Percentiles rank a stretch among this genome's conserved stretches.
Conservation (phyloP, 768 basidiomycete genomes). For the Suillus spraguei region DNA sequence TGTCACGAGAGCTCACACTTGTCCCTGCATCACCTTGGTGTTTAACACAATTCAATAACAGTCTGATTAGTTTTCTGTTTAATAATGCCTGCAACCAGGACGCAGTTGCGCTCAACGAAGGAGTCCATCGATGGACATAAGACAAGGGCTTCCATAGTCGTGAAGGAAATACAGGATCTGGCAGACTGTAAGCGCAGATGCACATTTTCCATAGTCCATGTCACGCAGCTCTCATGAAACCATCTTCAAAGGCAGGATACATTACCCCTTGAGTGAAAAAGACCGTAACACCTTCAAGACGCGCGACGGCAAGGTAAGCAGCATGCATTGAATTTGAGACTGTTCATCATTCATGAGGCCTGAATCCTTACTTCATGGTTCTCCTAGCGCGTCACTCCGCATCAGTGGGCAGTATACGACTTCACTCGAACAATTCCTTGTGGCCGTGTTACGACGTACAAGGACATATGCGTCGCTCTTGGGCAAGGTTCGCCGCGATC, state of each 20-base stretch:
- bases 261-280: slow-evolving; percentile 15
- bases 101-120: neutral
- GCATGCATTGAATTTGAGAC: neutral
- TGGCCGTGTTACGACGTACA: slow-evolving; percentile 60
- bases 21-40: neutral
- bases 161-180: slow-evolving; percentile 8
- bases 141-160: neutral
- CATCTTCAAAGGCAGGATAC: slow-evolving; percentile 11
- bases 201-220: neutral
- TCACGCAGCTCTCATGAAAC: too few relatives aligned
- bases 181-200: slow-evolving; percentile 7
- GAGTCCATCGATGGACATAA: neutral
- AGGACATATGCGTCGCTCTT: slow-evolving; percentile 49
- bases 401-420: slow-evolving; percentile 68
- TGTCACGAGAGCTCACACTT: neutral
- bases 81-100: slow-evolving; percentile 8
- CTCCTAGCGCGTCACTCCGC: slow-evolving; percentile 48
- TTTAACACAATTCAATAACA: neutral
- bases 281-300: slow-evolving; percentile 29
- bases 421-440: slow-evolving; percentile 48
- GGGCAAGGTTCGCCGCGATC: slow-evolving; percentile 64
- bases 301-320: slow-evolving; percentile 30
- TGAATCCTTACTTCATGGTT: slow-evolving; percentile 25
- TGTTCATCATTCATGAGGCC: neutral
- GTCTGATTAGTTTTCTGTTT: too few relatives aligned